Base-by-base conservation (phyloP, 1,284 basidiomycete species). In the Cutaneotrichosporon dermatis region DNA sequence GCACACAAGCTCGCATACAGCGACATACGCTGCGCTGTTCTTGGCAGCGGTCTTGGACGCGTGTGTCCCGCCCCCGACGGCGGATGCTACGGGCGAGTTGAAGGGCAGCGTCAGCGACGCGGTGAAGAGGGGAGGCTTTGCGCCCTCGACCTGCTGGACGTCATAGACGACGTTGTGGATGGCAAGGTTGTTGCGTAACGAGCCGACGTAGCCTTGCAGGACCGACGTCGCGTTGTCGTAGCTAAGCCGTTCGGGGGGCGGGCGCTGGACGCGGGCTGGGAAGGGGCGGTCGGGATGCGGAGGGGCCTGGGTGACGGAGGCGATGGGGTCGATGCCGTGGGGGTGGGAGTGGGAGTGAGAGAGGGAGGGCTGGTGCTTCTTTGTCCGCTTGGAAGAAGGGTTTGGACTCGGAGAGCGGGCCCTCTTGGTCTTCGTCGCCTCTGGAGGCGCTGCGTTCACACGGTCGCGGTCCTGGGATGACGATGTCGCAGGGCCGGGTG, bases 21-120 rank as follows among this genome's bases (percentile, higher is more conserved):
- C 54, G 16, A 56, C 37, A 35, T 55, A 48, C 0, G 59, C 36
- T 6, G 63, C 68, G 11, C 48, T 39, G 13, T 55, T 58, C 52
- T 68, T 69, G 4, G 68, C 66, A 33, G 52, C 25, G 6, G 54
- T 37, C 51, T 67, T 67, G 2, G 57, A 54, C 34, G 13, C 50
- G 51, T 36, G 33, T 8, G 34, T 11, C 33, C 6, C 40, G 3
- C 8, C 37, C 8, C 7, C 25, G 3, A 10, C 8, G 15, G 54
- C 49, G 12, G 9, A 6, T 12, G 16, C 35, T 2, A 60, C 54
- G 2, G 58, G 58, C 13, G 41, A 45, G 53, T 60, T 60, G 35
- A 50, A 40, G 1, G 58, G 58, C 36, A 60, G 41, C 0, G 15
- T 33, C 2, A 60, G 16, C 3, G 42, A 41, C 1, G 43, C 35